Evolutionary conservation across 345 rosid genomes (phyloP), one percentile per base, ranked within the genome.

Genomic region (Syzygium oleosum): DNA sequence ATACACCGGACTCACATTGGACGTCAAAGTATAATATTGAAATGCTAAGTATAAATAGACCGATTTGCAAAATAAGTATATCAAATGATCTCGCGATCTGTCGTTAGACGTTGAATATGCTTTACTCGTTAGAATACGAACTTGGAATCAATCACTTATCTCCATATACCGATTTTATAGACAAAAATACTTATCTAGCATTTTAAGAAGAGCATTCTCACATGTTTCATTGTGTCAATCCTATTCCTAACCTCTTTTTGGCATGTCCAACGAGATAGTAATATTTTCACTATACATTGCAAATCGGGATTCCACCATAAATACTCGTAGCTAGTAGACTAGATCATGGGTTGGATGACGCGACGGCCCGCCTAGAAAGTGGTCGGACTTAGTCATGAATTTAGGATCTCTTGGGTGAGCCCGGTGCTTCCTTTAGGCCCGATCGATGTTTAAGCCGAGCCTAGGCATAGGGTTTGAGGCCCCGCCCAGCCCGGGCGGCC

Each of bases 401-500:
- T 63, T 63, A 63, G 41, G 77, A 15, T 63, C 77, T 29, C 41
- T 29, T 25, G 15, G 54, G 5, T 17, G 16, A 52, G 54, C 21
- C 2, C 0, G 52, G 15, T 13, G 6, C 9, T 21, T 55, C 11
- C 4, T n/a, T 63, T 63, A n/a, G 73, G 22, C 38, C 3, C 11
- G 9, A 63, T 15, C 6, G 11, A 29, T 65, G 78, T 65, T 65
- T 41, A 3, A 10, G 77, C 77, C 21, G 2, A 29, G 77, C 77
- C 77, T 63, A 29, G 21, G 38, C 77, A 63, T 29, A 0, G 19
- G 41, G 77, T 16, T 63, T 15, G 41, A 2, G 41, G 22, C 41
- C 22, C 0, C 3, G 22, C 41, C 22, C 0, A 1, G 22, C 77
- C 41, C 41, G 11, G 2, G 29, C 5, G 0, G 41, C 11, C 12